Evolutionary conservation across 192 early-diverging fungal species (phyloP).

Genomic region (Polychytrium aggregatum): DNA sequence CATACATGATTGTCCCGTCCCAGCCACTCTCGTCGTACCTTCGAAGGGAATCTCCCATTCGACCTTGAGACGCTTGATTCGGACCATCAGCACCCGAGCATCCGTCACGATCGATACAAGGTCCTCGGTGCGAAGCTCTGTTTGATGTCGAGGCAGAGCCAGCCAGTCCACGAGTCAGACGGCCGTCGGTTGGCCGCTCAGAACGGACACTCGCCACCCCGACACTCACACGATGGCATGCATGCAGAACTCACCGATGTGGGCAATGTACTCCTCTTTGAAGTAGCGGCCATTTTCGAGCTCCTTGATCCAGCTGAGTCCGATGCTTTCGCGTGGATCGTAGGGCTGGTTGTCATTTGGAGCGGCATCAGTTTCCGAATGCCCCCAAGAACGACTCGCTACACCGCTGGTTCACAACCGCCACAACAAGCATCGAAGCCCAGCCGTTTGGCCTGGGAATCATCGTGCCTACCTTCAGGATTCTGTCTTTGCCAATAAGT

Average conservation of each 20-base stretch:
- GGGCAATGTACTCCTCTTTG: constrained; percentile 75
- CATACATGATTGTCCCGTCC: background rate
- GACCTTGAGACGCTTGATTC: constrained; percentile 53
- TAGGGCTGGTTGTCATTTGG: constrained; percentile 32
- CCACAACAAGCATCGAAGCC: no score
- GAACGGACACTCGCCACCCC: background rate
- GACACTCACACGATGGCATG: background rate
- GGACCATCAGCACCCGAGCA: constrained; percentile 61
- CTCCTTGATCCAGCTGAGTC: constrained; percentile 76
- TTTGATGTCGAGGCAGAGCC: background rate
- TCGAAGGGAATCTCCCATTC: constrained; percentile 78
- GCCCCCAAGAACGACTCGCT: background rate
- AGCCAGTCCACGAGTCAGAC: background rate
- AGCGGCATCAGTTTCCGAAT: no score
- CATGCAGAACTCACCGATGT: constrained; percentile 38
- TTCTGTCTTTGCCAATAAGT: constrained; percentile 71
- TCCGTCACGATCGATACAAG: constrained; percentile 78
- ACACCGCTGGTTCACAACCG: background rate
- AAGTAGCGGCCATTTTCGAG: constrained; percentile 67
- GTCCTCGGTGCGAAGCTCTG: constrained; percentile 67
- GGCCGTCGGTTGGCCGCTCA: background rate
- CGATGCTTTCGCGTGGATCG: constrained; percentile 64
- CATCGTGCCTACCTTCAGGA: constrained; percentile 52
- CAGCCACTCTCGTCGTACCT: constrained; percentile 8
- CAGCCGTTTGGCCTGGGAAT: no score